These are phyloP conservation scores for Kodamaea sagamina DNA, from an alignment of 805 yeast genomes.

Conservation along the genomic window DNA sequence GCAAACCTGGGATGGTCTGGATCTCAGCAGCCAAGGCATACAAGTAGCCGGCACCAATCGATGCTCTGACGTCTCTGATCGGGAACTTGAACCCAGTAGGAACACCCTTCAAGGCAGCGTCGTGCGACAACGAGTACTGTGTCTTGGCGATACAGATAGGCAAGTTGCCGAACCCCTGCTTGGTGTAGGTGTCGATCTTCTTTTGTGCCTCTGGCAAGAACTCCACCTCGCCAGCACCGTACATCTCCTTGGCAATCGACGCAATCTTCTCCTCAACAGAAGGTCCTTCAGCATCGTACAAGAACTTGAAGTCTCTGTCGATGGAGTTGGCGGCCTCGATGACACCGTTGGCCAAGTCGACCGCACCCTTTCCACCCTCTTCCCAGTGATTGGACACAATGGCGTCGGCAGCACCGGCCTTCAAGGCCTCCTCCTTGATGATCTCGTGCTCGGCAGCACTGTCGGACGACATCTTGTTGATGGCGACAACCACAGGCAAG, in stretches of 20 bases:
- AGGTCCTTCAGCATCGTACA: conserved; percentile 59
- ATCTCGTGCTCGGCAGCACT: conserved; percentile 67
- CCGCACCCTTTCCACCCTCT: conserved; percentile 81
- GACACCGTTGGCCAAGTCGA: conserved; percentile 70
- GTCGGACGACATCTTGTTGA: conserved; percentile 77
- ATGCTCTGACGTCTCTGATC: conserved; percentile 74
- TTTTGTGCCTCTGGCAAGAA: conserved; percentile 67
- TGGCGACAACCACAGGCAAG: conserved; percentile 79
- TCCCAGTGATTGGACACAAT: conserved; percentile 86
- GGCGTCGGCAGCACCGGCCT: conserved; percentile 80
- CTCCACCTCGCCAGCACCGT: conserved; percentile 75
- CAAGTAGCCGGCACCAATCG: conserved; percentile 82
- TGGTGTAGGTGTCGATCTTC: conserved; percentile 66
- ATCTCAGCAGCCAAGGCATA: conserved; percentile 85
- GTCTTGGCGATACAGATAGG: conserved; percentile 88
- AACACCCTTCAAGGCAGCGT: conserved; percentile 79
- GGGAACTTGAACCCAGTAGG: conserved; percentile 81
- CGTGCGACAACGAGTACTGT: conserved; percentile 82
- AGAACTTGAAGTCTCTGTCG: conserved; percentile 48
- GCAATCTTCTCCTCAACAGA: conserved; percentile 67
- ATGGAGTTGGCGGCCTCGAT: conserved; percentile 57
- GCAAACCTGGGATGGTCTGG: conserved; percentile 83
- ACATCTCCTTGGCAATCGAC: conserved; percentile 71
- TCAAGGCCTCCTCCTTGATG: conserved; percentile 64
- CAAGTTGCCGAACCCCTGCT: conserved; percentile 74